phyloP scores from a whole-genome alignment of 2,329 filamentous ascomycete species.

The Delphinella strobiligena region DNA sequence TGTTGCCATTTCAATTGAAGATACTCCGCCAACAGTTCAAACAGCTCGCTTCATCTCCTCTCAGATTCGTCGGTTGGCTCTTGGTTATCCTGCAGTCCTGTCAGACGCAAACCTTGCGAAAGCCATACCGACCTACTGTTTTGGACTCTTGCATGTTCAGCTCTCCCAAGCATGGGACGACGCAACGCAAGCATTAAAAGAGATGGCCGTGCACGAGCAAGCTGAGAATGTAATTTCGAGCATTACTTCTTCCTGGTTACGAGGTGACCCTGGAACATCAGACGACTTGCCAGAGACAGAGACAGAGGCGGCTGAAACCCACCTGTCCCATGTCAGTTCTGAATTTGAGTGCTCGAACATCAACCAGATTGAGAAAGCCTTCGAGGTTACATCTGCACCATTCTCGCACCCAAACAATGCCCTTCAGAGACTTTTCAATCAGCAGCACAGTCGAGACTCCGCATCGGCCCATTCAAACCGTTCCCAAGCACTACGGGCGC shows the following conservation, averaged over 20 bases:
- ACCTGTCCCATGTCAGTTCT: constrained; percentile 34
- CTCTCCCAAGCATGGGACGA: constrained; percentile 83
- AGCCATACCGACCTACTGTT: constrained; percentile 70
- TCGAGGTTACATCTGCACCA: constrained; percentile 3
- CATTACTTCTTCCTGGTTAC: constrained; percentile 68
- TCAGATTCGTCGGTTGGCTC: constrained; percentile 67
- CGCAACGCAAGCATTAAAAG: constrained; percentile 60
- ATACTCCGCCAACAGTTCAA: constrained; percentile 64
- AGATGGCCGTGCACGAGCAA: constrained; percentile 55
- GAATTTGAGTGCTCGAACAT: constrained; percentile 82
- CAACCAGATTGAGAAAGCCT: constrained; percentile 33
- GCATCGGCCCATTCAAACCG: constrained; percentile 47
- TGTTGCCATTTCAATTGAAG: constrained; percentile 67
- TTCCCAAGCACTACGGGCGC: constrained; percentile 65
- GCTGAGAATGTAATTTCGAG: constrained; percentile 63
- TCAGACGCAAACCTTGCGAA: constrained; percentile 54
- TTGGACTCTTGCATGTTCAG: constrained; percentile 78
- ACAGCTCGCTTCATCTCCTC: constrained; percentile 70
- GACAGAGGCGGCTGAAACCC: constrained; percentile 3
- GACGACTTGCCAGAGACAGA: constrained; percentile 22
- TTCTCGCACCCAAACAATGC: constrained; percentile 38
- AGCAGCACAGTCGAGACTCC: constrained; percentile 45
- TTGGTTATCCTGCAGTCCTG: constrained; percentile 48
- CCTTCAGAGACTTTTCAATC: constrained; percentile 53
- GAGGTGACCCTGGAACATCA: constrained; percentile 22